Evolutionary conservation across 305 asterid species (phyloP), one percentile per base, ranked within the genome.

Genomic region (Rubia balearica): DNA sequence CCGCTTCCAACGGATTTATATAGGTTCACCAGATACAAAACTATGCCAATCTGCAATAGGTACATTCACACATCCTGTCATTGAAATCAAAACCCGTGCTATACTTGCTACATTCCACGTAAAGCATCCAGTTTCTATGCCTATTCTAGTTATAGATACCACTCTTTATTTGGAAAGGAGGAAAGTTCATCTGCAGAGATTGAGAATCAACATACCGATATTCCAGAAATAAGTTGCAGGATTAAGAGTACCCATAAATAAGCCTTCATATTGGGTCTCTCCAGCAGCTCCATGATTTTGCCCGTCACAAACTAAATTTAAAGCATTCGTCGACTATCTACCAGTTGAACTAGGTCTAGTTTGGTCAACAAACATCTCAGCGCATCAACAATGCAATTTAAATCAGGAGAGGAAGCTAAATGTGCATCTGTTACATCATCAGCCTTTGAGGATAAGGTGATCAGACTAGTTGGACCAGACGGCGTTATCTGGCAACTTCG

Each of bases 221-320:
- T 55, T 55, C 22, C 61, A 55, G 61, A 55, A 16, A 55, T 55
- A 55, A 55, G 24, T 55, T 53, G 61, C 19, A 55, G 61, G 61
- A 55, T 55, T 55, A 55, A 55, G 10, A 55, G 6, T 55, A 21
- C 61, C 61, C 61, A 55, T 6, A 55, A 16, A 55, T 55, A 55
- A 55, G 6, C 24, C 61, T 21, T 19, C 61, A 3, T 55, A 5
- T 17, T 17, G 61, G 24, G 22, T 55, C 10, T 14, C 22, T 55
- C 61, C 61, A 14, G 22, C 9, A 8, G 21, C 61, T 55, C 24
- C 38, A 5, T 33, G 38, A 33, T 33, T 33, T 33, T 33, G 38
- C 38, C 0, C 6, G 6, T 6, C 38, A 33, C 6, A 33, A 33
- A 33, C 6, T 0, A 33, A 33, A 33, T 33, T 33, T 33, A 33